Conservation (phyloP, 169 alveolate species). For the Miamiensis avidus region DNA sequence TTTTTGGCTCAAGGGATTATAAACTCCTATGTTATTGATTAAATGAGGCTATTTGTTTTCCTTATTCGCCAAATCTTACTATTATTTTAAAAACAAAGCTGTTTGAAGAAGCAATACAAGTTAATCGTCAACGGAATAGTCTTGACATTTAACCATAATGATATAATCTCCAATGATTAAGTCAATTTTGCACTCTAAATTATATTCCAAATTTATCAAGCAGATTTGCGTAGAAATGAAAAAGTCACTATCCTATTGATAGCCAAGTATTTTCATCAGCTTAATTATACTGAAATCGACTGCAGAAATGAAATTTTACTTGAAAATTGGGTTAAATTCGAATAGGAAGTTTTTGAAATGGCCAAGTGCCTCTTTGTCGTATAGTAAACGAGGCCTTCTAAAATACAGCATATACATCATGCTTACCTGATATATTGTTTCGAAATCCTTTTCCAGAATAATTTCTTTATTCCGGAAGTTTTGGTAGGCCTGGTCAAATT, state of each 20-base stretch:
- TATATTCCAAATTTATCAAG: not conserved
- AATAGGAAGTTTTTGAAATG: no score
- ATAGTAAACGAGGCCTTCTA: not conserved
- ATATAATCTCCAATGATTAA: no score
- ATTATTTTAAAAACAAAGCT: not conserved
- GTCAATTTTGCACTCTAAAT: not conserved
- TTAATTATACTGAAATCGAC: not conserved
- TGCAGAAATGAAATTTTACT: not conserved
- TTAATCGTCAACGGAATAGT: not conserved
- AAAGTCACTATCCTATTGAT: not conserved
- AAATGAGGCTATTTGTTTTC: not conserved
- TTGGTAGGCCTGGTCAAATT: not conserved
- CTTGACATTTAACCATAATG: not conserved
- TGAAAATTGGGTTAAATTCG: no score
- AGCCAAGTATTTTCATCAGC: not conserved
- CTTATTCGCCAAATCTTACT: not conserved
- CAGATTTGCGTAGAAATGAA: not conserved
- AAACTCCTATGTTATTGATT: not conserved
- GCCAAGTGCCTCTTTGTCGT: not conserved
- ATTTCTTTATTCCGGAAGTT: not conserved
- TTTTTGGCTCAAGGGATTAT: not conserved
- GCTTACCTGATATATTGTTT: not conserved
- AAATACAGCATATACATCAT: not conserved
- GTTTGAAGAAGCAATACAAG: not conserved
- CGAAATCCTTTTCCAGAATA: not conserved